Conservation (phyloP, 352 stramenopile genomes). For the Phytophthora capsici region DNA sequence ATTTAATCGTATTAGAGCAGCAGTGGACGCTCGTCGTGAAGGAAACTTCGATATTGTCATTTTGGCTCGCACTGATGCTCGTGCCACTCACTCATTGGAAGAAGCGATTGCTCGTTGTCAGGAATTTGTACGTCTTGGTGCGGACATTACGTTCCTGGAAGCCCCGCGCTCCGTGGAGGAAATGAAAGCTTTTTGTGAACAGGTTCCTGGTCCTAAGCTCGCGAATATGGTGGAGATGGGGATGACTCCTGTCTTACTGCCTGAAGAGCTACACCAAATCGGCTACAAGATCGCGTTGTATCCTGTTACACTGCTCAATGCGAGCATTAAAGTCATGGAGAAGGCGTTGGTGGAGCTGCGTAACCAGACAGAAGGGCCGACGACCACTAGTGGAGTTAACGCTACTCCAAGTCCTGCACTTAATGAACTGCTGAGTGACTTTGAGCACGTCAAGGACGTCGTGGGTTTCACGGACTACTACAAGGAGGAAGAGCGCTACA, state of each 20-base stretch:
- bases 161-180: slow-evolving; percentile 90
- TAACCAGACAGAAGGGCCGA: slow-evolving; percentile 14
- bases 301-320: slow-evolving; percentile 93
- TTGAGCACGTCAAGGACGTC: slow-evolving; percentile 91
- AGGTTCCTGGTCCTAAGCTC: slow-evolving; percentile 93
- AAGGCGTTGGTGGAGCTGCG: slow-evolving; percentile 65
- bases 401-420: slow-evolving; percentile 53
- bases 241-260: slow-evolving; percentile 91
- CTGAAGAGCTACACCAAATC: slow-evolving; percentile 88
- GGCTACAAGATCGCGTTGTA: slow-evolving; percentile 95
- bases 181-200: slow-evolving; percentile 91
- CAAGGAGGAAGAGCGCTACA: no score
- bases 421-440: slow-evolving; percentile 89
- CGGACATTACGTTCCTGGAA: slow-evolving; percentile 94
- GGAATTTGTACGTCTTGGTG: slow-evolving; percentile 77
- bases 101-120: slow-evolving; percentile 93
- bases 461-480: slow-evolving; percentile 94
- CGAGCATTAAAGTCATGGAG: slow-evolving; percentile 94
- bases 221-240: slow-evolving; percentile 94
- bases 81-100: slow-evolving; percentile 89
- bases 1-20: slow-evolving; percentile 84
- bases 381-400: slow-evolving; percentile 25
- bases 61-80: slow-evolving; percentile 93
- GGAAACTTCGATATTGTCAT: slow-evolving; percentile 93
- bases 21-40: slow-evolving; percentile 89